phyloP scores from a whole-genome alignment of 1,139 yeast genomes.

The Geotrichum cucujoidarum region DNA sequence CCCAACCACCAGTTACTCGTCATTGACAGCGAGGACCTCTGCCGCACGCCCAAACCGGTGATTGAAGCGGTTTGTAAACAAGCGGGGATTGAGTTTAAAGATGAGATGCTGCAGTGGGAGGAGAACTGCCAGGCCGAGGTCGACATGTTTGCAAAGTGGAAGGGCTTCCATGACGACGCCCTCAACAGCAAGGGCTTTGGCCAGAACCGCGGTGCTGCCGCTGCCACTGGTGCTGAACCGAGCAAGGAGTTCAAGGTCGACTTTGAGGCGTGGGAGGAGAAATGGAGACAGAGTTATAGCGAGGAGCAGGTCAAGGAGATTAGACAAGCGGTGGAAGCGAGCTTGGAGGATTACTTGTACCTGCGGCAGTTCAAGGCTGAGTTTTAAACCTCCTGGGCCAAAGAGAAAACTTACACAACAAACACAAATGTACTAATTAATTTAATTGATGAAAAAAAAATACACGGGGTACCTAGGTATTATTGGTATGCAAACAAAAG shows the following conservation, averaged over 20 bases:
- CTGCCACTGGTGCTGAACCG: background rate
- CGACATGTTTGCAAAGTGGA: conserved; percentile 31
- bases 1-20: conserved; percentile 20
- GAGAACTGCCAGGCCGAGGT: conserved; percentile 23
- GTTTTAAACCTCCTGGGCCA: conserved; percentile 2
- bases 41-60: conserved; percentile 26
- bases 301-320: conserved; percentile 24
- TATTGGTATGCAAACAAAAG: no score
- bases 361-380: conserved; percentile 17
- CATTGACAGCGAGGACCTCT: conserved; percentile 29
- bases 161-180: conserved; percentile 33
- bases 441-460: no score
- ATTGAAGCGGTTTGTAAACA: conserved; percentile 26
- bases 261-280: conserved; percentile 25
- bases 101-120: conserved; percentile 31
- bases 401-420: no score
- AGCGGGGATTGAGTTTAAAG: conserved; percentile 26
- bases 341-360: conserved; percentile 29
- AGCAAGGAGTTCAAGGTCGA: conserved; percentile 23
- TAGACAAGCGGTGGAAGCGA: conserved; percentile 24
- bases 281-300: conserved; percentile 26
- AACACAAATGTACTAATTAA: no score
- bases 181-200: conserved; percentile 29
- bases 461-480: no score
- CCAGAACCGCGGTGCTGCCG: background rate